Conservation (phyloP, 2,329 filamentous ascomycete species). For the Aureobasidium sp. region DNA sequence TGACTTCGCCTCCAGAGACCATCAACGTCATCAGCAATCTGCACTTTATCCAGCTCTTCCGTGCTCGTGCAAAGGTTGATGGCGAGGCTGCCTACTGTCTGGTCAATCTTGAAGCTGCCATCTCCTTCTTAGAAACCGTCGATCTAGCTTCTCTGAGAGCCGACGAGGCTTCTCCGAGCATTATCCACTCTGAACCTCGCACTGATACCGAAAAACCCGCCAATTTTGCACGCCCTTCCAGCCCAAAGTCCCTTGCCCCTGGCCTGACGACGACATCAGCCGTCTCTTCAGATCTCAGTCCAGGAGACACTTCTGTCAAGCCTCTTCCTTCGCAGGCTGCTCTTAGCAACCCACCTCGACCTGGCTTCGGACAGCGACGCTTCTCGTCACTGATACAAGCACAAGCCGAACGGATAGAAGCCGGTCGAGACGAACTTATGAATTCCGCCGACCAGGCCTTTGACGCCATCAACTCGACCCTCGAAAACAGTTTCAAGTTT, state of each 20-base stretch:
- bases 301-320: constrained; percentile 16
- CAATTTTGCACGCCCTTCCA: constrained; percentile 33
- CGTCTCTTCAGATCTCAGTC: constrained; percentile 8
- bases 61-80: constrained; percentile 76
- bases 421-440: constrained; percentile 58
- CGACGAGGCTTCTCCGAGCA: constrained; percentile 66
- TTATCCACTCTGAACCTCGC: constrained; percentile 33
- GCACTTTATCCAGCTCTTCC: constrained; percentile 89
- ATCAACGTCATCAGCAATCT: constrained; percentile 90
- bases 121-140: constrained; percentile 91
- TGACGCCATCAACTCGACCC: constrained; percentile 82
- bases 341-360: constrained; percentile 27
- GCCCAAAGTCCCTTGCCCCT: constrained; percentile 28
- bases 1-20: constrained; percentile 78
- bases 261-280: constrained; percentile 23
- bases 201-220: background rate
- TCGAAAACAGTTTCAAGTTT: constrained; percentile 91
- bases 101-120: constrained; percentile 90
- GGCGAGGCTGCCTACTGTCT: constrained; percentile 94
- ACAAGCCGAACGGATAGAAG: constrained; percentile 75
- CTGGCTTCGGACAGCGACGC: constrained; percentile 60
- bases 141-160: constrained; percentile 82
- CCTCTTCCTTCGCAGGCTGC: constrained; percentile 25
- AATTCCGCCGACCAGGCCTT: constrained; percentile 85
- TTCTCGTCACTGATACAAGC: constrained; percentile 82